Evolutionary conservation across 139 green algal genomes (phyloP), one percentile per base, ranked within the genome.

Genomic region (Auxenochlorella pyrenoidosa): DNA sequence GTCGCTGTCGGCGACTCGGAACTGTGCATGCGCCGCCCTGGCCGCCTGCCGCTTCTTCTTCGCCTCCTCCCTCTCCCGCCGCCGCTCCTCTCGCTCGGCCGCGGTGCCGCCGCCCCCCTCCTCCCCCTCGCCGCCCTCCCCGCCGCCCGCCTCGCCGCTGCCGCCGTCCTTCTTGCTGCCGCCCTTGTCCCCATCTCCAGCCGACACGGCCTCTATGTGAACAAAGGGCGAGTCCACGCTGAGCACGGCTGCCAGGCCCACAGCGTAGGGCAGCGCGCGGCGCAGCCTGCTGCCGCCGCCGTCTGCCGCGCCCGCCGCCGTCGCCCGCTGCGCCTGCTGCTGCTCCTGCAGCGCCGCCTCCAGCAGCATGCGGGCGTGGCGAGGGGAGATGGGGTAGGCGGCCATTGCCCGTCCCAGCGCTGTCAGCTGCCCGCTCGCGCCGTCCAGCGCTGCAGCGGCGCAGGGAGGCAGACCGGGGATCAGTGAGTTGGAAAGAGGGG

Each of bases 341-440:
- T 84, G 70, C 90, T 89, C 91, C 83, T 91, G 24, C 71, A 30
- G 1, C 75, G 54, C 77, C 0, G 94, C 93, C 86, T 98, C 94
- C 81, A 99, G 86, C 60, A 99, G 90, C 96, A 99, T 97, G 41
- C 97, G 92, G 1, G 97, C 88, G 76, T 99, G 97, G 54, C 97
- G 92, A 0, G 97, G 97, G 43, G 86, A 93, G 84, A 99, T 92
- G 30, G 97, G 97, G 22, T 97, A 94, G 2, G 79, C 86, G 2
- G 96, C 94, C 97, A 99, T 99, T 28, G 90, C 92, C 0, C 81
- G 65, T 10, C 97, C 97, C 15, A 97, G n/a, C 0, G 86, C 75
- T 0, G 97, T 98, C 3, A 98, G 91, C n/a, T 66, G 44, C 77
- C 89, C 86, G 80, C 60, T 85, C 60, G 38, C 40, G 0, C 41